Base-by-base conservation (phyloP, 75 land plant species). In the Ceratopteris richardii region DNA sequence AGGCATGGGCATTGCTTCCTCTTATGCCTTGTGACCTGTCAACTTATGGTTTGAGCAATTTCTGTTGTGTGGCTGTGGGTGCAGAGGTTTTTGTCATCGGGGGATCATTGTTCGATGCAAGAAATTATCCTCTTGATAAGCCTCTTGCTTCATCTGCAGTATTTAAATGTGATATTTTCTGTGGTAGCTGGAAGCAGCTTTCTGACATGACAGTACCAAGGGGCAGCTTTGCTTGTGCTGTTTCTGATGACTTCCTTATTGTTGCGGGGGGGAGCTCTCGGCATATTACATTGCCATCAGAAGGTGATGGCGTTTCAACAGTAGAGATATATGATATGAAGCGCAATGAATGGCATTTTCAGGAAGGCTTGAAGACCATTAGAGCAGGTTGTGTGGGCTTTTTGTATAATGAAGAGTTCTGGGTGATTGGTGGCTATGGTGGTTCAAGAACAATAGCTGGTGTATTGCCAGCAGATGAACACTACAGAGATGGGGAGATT, bases 391-490 rank as follows among this genome's bases (percentile, higher is more conserved):
- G 97, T 43, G 77, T 69, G 0, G 97, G 97, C 41, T 84, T 88
- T 44, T 24, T 77, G 14, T 33, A 80, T 0, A 71, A 54, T 23
- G 77, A 63, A 11, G 86, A 80, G 33, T 88, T 91, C 47, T 91
- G 97, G 97, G 94, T 91, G 26, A 84, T 88, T 79, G 97, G 97
- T 20, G 97, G 97, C 2, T 92, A 92, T 62, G 97, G 97, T 19
- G 82, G 68, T 31, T 70, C 77, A 1, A 58, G 80, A 58, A 76
- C 82, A 2, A 44, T 88, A 0, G 29, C 79, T 1, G 97, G 90
- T 28, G 58, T 85, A 21, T 66, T 92, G 31, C 97, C 95, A 0
- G 82, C 86, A 29, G 84, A 85, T 67, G 90, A 85, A 66, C 68
- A 85, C 63, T 92, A 71, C 57, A 74, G 70, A 62, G 89, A 85